phyloP scores from a whole-genome alignment of 2,329 filamentous ascomycete genomes.

The Chrysoporthe puriensis region DNA sequence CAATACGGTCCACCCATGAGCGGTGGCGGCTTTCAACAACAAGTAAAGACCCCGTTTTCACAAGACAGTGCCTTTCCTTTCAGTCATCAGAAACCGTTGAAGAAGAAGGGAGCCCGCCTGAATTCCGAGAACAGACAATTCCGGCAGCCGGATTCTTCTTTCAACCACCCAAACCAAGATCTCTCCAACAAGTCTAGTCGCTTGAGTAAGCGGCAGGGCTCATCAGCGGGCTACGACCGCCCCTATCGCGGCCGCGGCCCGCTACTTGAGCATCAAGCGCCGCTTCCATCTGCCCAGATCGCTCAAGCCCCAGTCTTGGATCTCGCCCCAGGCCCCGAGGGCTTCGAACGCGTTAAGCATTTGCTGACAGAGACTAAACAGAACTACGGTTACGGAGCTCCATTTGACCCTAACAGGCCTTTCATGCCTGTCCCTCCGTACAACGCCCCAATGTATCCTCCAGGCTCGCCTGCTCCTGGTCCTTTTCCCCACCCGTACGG shows the following conservation, averaged over 20 bases:
- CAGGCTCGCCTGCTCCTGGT: slow-evolving; percentile 51
- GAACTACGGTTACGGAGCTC: slow-evolving; percentile 56
- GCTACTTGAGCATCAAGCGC: slow-evolving; percentile 26
- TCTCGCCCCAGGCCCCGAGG: slow-evolving; percentile 66
- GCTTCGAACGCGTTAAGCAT: slow-evolving; percentile 76
- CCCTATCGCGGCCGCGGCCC: slow-evolving; percentile 13
- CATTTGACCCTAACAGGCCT: slow-evolving; percentile 52
- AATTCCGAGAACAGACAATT: slow-evolving; percentile 49
- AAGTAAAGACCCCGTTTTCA: slow-evolving; percentile 57
- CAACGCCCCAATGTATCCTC: slow-evolving; percentile 35
- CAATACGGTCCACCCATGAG: slow-evolving; percentile 63
- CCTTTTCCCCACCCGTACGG: slow-evolving; percentile 54
- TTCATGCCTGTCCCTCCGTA: slow-evolving; percentile 24
- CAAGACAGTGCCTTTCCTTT: slow-evolving; percentile 40
- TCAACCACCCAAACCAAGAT: slow-evolving; percentile 41
- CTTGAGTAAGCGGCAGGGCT: slow-evolving; percentile 51
- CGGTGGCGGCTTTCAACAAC: slow-evolving; percentile 57
- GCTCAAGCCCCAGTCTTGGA: slow-evolving; percentile 41
- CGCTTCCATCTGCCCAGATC: slow-evolving; percentile 34
- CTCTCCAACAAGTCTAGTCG: slow-evolving; percentile 44
- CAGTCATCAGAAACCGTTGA: slow-evolving; percentile 40
- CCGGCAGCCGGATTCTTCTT: slow-evolving; percentile 44
- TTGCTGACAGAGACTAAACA: slow-evolving; percentile 73
- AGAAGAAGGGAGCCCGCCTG: slow-evolving; percentile 51
- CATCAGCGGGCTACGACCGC: slow-evolving; percentile 32